Percentiles rank a stretch among this genome's conserved stretches.
Conservation (phyloP, 1,284 basidiomycete species). For the Macrocybe sp. region DNA sequence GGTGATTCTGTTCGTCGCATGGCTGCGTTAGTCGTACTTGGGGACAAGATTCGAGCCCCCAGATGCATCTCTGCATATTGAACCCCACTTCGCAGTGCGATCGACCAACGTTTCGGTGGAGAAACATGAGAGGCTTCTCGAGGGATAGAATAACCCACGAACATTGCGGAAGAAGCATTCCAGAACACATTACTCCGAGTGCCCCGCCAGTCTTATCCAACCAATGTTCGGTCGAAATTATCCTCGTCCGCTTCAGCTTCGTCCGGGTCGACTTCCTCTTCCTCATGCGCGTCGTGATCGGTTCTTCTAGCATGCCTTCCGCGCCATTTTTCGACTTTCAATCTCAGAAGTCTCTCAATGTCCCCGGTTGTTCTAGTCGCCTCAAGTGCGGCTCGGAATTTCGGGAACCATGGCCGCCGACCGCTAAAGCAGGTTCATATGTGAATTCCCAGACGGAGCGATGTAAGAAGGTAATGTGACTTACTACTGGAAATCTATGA, state of each 20-base stretch:
- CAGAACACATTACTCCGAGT: no score
- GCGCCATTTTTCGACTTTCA: constrained; percentile 48
- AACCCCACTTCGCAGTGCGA: not conserved
- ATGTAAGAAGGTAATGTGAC: constrained; percentile 16
- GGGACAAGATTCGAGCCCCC: no score
- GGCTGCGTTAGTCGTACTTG: no score
- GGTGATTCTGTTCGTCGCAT: no score
- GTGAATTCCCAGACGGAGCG: constrained; percentile 11
- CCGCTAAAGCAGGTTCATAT: constrained; percentile 25
- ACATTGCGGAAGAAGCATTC: no score
- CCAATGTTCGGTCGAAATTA: constrained; percentile 2
- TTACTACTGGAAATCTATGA: constrained; percentile 61
- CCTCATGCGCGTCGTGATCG: constrained; percentile 11
- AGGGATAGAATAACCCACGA: constrained; percentile 6
- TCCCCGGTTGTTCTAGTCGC: constrained; percentile 39
- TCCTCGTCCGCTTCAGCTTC: constrained; percentile 11
- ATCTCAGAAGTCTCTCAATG: constrained; percentile 38
- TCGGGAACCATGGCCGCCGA: constrained; percentile 50
- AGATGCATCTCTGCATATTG: not conserved
- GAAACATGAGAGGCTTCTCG: constrained; percentile 1
- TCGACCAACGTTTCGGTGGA: not conserved
- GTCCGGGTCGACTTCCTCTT: not conserved
- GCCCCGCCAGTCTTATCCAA: not conserved
- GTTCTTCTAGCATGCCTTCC: constrained; percentile 26
- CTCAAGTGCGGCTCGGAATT: constrained; percentile 44